Evolutionary conservation across 805 yeast genomes (phyloP), one percentile per base, ranked within the genome.

Genomic region (Candida tallmaniae): DNA sequence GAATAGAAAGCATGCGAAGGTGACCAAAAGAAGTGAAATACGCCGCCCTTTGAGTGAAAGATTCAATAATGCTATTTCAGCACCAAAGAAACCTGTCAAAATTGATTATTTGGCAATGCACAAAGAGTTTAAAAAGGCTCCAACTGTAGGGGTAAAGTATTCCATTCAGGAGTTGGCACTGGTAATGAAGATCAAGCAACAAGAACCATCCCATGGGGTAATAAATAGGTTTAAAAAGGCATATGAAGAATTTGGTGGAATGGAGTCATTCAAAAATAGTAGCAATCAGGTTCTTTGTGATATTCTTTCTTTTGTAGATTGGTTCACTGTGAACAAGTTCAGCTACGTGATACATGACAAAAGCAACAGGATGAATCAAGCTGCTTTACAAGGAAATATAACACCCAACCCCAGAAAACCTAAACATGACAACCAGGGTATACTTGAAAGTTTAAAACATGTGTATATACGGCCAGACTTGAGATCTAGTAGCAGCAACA

Each of bases 251-350:
- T 34, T 34, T 23, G 21, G 16, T n/a, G 5, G 5, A 4, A 23
- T 27, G 5, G 12, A 21, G 18, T 20, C 10, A 20, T 20, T 10
- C n/a, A n/a, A n/a, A n/a, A n/a, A n/a, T n/a, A n/a, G n/a, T n/a
- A n/a, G n/a, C n/a, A n/a, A n/a, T n/a, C 23, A 7, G 23, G 23
- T 20, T 7, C 10, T 20, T 20, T 7, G 23, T 20, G 23, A 10
- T 10, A 10, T 20, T 20, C 7, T 23, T 4, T 4, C 5, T n/a
- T 29, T 34, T 25, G 11, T 37, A 3, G 13, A 29, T 10, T 39
- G 46, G 46, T 39, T 42, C 34, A 42, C 32, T n/a, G 15, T 14
- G 11, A 39, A 37, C 27, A 39, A 33, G 12, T 42, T 39, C 23
- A 31, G 33, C 18, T 42, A 39, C 23, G 27, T 42, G 9, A n/a